Base-by-base conservation (phyloP, 1,139 yeast genomes). In the Meyerozyma athensensis region DNA sequence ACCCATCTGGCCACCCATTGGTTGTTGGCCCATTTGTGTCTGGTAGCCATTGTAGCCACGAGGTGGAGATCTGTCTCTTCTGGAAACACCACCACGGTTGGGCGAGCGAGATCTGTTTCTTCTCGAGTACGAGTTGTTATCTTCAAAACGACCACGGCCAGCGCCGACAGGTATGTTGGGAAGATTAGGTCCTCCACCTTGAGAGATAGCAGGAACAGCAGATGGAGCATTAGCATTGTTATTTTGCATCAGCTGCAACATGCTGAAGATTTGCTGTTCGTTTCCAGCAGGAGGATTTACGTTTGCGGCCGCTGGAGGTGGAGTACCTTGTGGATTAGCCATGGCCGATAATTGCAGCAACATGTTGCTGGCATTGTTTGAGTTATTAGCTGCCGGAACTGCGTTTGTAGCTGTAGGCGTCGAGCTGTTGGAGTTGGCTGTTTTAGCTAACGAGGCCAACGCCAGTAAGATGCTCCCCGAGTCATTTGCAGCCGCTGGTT, bases 391-490 rank as follows among this genome's bases (percentile, higher is more conserved):
- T 4, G 41, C 51, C 4, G 61, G 57, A 14, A 41, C 46, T 8
- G 50, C 47, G 34, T 53, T 46, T 26, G 42, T 41, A 13, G 61
- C 51, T n/a, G 57, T 50, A n/a, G 63, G 62, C 26, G 59, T 57
- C 35, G 44, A 45, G 31, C 53, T 53, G 36, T 47, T 50, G 21
- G 65, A 58, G 41, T 58, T 58, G 23, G 59, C 53, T 36, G 59
- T 55, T 35, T 46, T 45, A 4, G 75, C 73, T 43, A 79, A 65
- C 8, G 81, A 73, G 18, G 84, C 83, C 42, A 79, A 65, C n/a
- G 83, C 82, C 65, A 74, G 79, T 50, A 80, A 68, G 42, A 80
- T 77, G 45, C 81, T 77, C 40, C 72, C 72, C 13, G 85, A 75
- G 51, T 77, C 80, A 9, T 50, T 40, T 13, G 49, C 39, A 16